These are phyloP conservation scores for Leccinum olivaceopallidum DNA, from an alignment of 768 basidiomycete species.

Conservation along the genomic window DNA sequence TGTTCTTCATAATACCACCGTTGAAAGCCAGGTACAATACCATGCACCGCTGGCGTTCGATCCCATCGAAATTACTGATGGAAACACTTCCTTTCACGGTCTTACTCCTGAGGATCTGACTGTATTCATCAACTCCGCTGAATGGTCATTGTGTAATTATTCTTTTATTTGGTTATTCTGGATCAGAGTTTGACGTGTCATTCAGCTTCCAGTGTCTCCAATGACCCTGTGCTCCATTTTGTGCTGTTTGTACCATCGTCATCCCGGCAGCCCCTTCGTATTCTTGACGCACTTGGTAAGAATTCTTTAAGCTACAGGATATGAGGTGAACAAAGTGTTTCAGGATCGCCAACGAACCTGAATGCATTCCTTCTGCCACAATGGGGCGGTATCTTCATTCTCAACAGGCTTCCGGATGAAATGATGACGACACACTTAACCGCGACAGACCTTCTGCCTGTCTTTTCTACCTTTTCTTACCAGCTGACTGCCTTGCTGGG, in stretches of 20 bases:
- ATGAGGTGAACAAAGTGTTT: slow-evolving; percentile 9
- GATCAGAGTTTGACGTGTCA: slow-evolving; percentile 5
- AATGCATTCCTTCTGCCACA: slow-evolving; percentile 88
- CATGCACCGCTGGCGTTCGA: slow-evolving; percentile 87
- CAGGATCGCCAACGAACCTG: slow-evolving; percentile 51
- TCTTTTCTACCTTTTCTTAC: slow-evolving; percentile 64
- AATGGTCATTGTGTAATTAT: slow-evolving; percentile 84
- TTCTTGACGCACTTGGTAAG: slow-evolving; percentile 57
- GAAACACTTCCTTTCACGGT: slow-evolving; percentile 46
- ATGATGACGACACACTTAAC: slow-evolving; percentile 33
- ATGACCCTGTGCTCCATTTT: slow-evolving; percentile 93
- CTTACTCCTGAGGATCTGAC: slow-evolving; percentile 83
- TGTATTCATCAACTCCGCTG: slow-evolving; percentile 93
- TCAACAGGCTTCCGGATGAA: slow-evolving; percentile 50
- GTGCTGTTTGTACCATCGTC: slow-evolving; percentile 82
- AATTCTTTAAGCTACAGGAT: slow-evolving; percentile 8
- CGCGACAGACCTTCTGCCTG: slow-evolving; percentile 43
- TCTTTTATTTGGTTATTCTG: slow-evolving; percentile 17
- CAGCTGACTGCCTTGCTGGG: slow-evolving; percentile 85
- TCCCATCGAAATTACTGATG: slow-evolving; percentile 41
- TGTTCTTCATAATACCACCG: slow-evolving; percentile 82
- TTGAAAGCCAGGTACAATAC: slow-evolving; percentile 94
- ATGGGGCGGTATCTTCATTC: slow-evolving; percentile 87
- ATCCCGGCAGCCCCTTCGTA: slow-evolving; percentile 64
- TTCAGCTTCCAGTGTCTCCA: slow-evolving; percentile 87